phyloP scores from a whole-genome alignment of 345 rosid species.

The Arabis hirsuta region DNA sequence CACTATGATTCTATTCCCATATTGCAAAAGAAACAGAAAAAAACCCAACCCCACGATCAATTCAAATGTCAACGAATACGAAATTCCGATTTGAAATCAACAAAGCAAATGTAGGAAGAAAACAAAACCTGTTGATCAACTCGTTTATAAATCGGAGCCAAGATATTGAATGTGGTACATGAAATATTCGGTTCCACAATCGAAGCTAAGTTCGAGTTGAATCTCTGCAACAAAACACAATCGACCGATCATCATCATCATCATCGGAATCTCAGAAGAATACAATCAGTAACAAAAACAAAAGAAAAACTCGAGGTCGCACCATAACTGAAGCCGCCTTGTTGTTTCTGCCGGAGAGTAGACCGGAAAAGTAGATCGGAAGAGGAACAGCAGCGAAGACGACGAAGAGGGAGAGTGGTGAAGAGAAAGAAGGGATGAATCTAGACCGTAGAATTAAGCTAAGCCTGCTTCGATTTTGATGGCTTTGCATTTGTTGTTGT shows the following conservation, averaged over 20 bases:
- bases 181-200: slow-evolving; percentile 54
- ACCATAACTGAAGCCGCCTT: slow-evolving; percentile 39
- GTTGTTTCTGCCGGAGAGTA: slow-evolving; percentile 35
- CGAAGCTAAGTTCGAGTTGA: slow-evolving; percentile 45
- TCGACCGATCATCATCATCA: background rate
- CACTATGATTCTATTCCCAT: slow-evolving; percentile 53
- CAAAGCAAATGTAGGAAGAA: background rate
- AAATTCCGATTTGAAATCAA: background rate
- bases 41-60: background rate
- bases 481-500: slow-evolving; percentile 36
- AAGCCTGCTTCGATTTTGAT: slow-evolving; percentile 35
- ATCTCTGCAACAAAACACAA: slow-evolving; percentile 36
- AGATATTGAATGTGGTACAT: slow-evolving; percentile 80
- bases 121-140: slow-evolving; percentile 57
- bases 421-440: slow-evolving; percentile 35
- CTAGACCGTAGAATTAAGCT: slow-evolving; percentile 36
- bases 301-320: background rate
- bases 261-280: slow-evolving; percentile 34
- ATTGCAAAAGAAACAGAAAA: too few species aligned
- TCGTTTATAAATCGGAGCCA: slow-evolving; percentile 84
- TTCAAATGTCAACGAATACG: background rate
- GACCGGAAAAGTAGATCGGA: slow-evolving; percentile 43
- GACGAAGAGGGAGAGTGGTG: slow-evolving; percentile 42
- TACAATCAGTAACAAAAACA: background rate
- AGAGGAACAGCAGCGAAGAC: slow-evolving; percentile 36